Evolutionary conservation across 164 flowering plant species (phyloP).

Genomic region (Chimonanthus salicifolius): DNA sequence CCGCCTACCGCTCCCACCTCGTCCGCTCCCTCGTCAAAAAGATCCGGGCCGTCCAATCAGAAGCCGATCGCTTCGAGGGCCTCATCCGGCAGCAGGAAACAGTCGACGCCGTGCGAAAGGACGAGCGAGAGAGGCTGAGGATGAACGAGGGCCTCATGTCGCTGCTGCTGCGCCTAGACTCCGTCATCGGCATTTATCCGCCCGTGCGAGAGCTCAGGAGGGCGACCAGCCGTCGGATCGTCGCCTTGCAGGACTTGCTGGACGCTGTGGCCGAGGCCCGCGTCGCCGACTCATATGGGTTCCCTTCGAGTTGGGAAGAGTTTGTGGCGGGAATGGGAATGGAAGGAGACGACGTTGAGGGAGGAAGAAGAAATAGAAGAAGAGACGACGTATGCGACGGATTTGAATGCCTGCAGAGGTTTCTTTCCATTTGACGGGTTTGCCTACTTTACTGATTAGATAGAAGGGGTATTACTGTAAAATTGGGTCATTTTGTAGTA

Average conservation of each 20-base stretch:
- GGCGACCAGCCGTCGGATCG: conserved; percentile 70
- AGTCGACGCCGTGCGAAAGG: conserved; percentile 63
- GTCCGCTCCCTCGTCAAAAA: conserved; percentile 39
- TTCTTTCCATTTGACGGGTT: no score
- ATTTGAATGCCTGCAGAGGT: neutral
- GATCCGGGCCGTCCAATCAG: conserved; percentile 49
- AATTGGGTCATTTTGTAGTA: no score
- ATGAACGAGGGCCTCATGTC: conserved; percentile 79
- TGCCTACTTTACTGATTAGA: no score
- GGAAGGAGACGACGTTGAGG: neutral
- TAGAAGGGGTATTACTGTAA: no score
- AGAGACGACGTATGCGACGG: no score
- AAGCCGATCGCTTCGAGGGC: conserved; percentile 39
- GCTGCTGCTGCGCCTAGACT: conserved; percentile 62
- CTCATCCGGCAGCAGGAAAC: conserved; percentile 77
- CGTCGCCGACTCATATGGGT: conserved; percentile 21
- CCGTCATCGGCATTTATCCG: conserved; percentile 64
- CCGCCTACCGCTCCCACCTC: conserved; percentile 55
- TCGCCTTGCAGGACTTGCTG: conserved; percentile 74
- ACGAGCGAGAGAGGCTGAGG: conserved; percentile 46
- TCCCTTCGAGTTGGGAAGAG: conserved; percentile 51
- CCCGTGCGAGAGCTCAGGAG: conserved; percentile 69
- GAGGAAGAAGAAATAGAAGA: neutral
- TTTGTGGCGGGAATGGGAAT: conserved; percentile 39
- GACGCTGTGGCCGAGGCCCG: conserved; percentile 46